Conservation (phyloP, 805 yeast genomes). For the Candida lessepsii region DNA sequence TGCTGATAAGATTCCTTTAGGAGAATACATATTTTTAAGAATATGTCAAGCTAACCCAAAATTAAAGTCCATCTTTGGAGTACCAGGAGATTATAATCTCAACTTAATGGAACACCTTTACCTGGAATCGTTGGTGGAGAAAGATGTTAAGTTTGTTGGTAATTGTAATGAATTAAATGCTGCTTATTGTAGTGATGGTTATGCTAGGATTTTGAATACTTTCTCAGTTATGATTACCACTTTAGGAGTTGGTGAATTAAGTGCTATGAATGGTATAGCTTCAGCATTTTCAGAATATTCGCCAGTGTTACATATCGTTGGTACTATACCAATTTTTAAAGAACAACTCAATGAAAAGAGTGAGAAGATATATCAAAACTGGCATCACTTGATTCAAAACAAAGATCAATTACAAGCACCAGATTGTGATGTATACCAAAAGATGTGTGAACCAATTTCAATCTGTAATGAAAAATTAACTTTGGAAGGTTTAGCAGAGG, state of each 20-base stretch:
- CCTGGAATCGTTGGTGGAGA: slow-evolving; percentile 36
- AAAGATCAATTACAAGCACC: slow-evolving; percentile 49
- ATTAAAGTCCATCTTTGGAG: slow-evolving; percentile 60
- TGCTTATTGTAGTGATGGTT: slow-evolving; percentile 90
- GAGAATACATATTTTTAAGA: slow-evolving; percentile 64
- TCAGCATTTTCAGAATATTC: slow-evolving; percentile 83
- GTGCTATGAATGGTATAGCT: slow-evolving; percentile 78
- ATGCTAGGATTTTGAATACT: slow-evolving; percentile 60
- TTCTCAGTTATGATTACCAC: slow-evolving; percentile 67
- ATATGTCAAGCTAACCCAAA: slow-evolving; percentile 52
- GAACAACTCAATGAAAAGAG: slow-evolving; percentile 13
- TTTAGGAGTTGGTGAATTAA: slow-evolving; percentile 86
- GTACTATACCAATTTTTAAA: slow-evolving; percentile 34
- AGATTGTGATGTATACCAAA: slow-evolving; percentile 65
- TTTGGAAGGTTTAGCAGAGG: slow-evolving; percentile 29
- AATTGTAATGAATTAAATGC: slow-evolving; percentile 87
- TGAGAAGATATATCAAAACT: slow-evolving; percentile 20
- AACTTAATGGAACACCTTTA: slow-evolving; percentile 67
- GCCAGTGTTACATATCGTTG: slow-evolving; percentile 82
- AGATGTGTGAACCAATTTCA: slow-evolving; percentile 57
- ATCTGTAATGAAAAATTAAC: slow-evolving; percentile 46
- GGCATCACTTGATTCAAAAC: slow-evolving; percentile 63
- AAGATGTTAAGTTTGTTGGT: slow-evolving; percentile 66
- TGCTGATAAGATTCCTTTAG: slow-evolving; percentile 46
- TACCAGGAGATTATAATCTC: slow-evolving; percentile 77